Conservation (phyloP, 2,329 filamentous ascomycete species). For the Nannizzia gypsea region DNA sequence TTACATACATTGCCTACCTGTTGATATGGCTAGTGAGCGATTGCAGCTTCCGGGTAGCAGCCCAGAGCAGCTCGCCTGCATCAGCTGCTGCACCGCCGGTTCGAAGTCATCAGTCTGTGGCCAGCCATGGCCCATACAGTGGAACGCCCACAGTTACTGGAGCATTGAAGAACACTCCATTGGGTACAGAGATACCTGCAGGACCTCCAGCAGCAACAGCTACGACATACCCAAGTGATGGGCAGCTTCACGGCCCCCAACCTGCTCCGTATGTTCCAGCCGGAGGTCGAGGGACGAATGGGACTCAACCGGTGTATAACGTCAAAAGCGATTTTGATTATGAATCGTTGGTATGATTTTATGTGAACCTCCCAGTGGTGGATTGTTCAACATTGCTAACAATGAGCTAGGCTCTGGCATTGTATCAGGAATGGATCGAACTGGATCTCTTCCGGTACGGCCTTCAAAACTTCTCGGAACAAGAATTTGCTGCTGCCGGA, state of each 20-base stretch:
- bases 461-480: constrained; percentile 54
- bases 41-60: background rate
- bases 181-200: constrained; percentile 47
- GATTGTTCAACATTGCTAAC: background rate
- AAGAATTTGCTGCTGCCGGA: constrained; percentile 58
- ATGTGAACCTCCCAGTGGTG: background rate
- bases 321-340: constrained; percentile 75
- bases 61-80: background rate
- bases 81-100: constrained; percentile 10
- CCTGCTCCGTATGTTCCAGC: constrained; percentile 61
- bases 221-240: constrained; percentile 60
- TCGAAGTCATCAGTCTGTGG: background rate
- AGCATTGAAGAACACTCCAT: constrained; percentile 46
- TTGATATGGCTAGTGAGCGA: background rate
- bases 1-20: no score
- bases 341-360: constrained; percentile 48
- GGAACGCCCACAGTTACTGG: constrained; percentile 59
- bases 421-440: constrained; percentile 79
- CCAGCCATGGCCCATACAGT: constrained; percentile 45
- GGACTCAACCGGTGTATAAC: constrained; percentile 62
- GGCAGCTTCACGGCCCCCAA: constrained; percentile 52
- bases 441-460: constrained; percentile 72
- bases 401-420: constrained; percentile 43
- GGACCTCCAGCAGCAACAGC: constrained; percentile 49
- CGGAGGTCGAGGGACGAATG: constrained; percentile 66